Base-by-base conservation (phyloP, 208 protist genomes). In the Naegleria lovaniensis region DNA sequence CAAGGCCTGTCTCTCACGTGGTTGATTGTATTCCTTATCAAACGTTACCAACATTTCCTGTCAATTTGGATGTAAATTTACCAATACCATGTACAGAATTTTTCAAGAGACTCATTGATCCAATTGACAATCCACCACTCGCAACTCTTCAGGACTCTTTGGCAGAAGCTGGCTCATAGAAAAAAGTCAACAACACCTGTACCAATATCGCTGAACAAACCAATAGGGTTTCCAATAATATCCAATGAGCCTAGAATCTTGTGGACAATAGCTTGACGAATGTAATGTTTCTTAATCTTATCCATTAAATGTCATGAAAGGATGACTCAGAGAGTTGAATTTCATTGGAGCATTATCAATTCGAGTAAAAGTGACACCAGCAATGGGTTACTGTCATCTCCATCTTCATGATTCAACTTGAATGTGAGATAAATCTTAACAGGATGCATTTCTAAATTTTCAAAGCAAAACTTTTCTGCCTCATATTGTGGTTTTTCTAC, bases 21-120 rank as follows among this genome's bases (percentile, higher is more conserved):
- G 19, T 39, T 67, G 22, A 40, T 91, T 83, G 91, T 93, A 94
- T 40, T 93, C 92, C 41, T 92, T 16, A 88, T 93, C 92, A 6
- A 93, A 89, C 6, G 92, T 93, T 92, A 25, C 52, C 29, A 25
- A 93, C 22, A 43, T 22, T 92, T 38, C 75, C 90, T 58, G 92
- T 91, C 22, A 93, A 19, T 58, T 87, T 88, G 6, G 84, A 67
- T 36, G 92, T 38, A 19, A 92, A 90, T 13, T 92, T 93, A 39
- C 79, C 83, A 85, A 92, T 83, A 40, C 92, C 92, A 39, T 88
- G 41, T 11, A 92, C 11, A 40, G 91, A 58, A 39, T 92, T 89
- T 16, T 40, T 89, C 19, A 89, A 38, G 1, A 89, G 59, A 89
- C 19, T 38, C 19, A 33, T 41, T 29, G n/a, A 33, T 22, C 85